Conservation (phyloP, 257 asterid genomes). For the Paraleonurus japonicus region DNA sequence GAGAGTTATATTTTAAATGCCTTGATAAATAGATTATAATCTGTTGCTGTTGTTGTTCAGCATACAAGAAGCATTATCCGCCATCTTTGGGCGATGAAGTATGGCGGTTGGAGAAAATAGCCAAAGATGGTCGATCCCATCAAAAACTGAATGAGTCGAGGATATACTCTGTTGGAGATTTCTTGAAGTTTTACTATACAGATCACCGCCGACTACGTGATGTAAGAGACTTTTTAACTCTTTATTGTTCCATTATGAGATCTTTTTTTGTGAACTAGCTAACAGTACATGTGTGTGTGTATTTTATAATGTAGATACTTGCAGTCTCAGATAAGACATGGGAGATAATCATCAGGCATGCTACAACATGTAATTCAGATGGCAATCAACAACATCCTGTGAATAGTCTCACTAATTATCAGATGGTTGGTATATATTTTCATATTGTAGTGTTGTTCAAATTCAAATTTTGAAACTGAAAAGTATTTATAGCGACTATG, state of each 20-base stretch:
- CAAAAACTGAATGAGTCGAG: conserved; percentile 34
- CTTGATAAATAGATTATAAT: conserved; percentile 5
- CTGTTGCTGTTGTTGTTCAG: conserved; percentile 34
- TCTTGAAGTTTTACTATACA: conserved; percentile 46
- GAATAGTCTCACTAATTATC: conserved; percentile 38
- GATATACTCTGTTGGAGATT: conserved; percentile 52
- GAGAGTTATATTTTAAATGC: background rate
- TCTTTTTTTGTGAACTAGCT: conserved; percentile 17
- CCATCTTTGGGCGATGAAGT: conserved; percentile 63
- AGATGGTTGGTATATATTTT: conserved; percentile 48
- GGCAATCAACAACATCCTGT: conserved; percentile 43
- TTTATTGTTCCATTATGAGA: background rate
- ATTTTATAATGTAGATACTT: conserved; percentile 49
- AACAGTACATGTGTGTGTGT: background rate
- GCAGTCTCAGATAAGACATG: conserved; percentile 53
- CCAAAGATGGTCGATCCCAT: conserved; percentile 70
- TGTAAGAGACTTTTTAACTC: conserved; percentile 47
- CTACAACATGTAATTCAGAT: conserved; percentile 47
- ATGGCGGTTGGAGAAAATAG: conserved; percentile 85
- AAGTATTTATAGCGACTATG: background rate
- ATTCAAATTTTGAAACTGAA: background rate
- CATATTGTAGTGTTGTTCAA: background rate
- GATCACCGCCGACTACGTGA: conserved; percentile 42
- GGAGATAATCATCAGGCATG: conserved; percentile 64
- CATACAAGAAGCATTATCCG: conserved; percentile 74